These are phyloP conservation scores for Solanum commersonii DNA, from an alignment of 257 asterid species.

Conservation along the genomic window DNA sequence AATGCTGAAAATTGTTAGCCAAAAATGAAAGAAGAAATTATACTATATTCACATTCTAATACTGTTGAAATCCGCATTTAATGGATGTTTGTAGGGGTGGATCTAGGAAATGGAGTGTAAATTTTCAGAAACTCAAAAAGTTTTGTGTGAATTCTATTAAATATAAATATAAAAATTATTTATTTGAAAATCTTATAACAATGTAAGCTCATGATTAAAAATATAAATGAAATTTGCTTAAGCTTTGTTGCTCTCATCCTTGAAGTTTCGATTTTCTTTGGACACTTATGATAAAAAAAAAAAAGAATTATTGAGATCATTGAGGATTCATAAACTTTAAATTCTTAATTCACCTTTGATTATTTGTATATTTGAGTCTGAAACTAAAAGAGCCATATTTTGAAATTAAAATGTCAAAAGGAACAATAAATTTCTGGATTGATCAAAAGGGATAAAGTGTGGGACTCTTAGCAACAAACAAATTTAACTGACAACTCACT, in stretches of 20 bases:
- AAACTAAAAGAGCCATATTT: too few relatives aligned
- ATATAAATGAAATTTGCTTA: background rate
- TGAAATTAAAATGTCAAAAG: too few relatives aligned
- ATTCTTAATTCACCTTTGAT: too few relatives aligned
- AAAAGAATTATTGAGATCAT: fast-evolving
- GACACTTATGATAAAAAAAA: background rate
- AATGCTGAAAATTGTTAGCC: background rate
- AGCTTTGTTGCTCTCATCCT: too few relatives aligned
- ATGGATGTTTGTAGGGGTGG: background rate
- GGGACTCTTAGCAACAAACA: too few relatives aligned
- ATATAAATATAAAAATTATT: too few relatives aligned
- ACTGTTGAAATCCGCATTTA: background rate
- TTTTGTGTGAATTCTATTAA: background rate
- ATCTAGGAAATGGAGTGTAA: background rate
- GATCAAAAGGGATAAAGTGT: too few relatives aligned
- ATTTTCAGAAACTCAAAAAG: background rate
- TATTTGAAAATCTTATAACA: background rate
- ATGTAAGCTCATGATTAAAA: background rate
- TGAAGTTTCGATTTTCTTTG: too few relatives aligned
- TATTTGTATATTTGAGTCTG: too few relatives aligned
- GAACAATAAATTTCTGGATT: too few relatives aligned
- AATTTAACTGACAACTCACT: too few relatives aligned
- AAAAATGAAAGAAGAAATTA: background rate
- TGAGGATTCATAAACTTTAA: too few relatives aligned
- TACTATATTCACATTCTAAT: background rate